Evolutionary conservation across 169 alveolate genomes (phyloP), one percentile per base, ranked within the genome.

Genomic region (Cyclospora cayetanensis): DNA sequence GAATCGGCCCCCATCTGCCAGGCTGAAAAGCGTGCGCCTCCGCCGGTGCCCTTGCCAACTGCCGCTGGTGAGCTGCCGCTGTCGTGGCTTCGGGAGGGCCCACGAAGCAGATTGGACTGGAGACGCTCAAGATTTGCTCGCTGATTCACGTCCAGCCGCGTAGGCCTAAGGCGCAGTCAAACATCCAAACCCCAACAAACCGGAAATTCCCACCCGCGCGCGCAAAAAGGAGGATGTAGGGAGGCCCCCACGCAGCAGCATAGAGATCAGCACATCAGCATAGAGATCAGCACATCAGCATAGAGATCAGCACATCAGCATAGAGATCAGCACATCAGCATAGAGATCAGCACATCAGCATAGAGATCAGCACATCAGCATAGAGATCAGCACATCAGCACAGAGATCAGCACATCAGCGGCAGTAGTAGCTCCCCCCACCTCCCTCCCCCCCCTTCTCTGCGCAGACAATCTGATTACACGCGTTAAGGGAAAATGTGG

Each of bases 1-100:
- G 94, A 52, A 37, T 95, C 96, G 0, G 96, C 96, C 31, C 95
- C 96, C 79, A 95, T 34, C 66, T 95, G 95, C 96, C 96, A 95
- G 27, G 92, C 89, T 5, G 96, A 95, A 9, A 91, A 91, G 55
- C 94, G 91, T 74, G 35, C 50, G 15, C 79, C 76, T n/a, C 80
- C 79, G 18, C 35, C 65, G 39, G 41, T 80, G 20, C 79, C 29
- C 20, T 34, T 65, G 27, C 34, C 77, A 18, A n/a, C 86, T 41
- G 66, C 86, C 22, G 66, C 68, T 22, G 66, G 39, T 11, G 66
- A 63, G 5, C 42, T 1, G 39, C 66, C 41, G 1, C 82, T 34
- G 4, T 35, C 82, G 15, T 53, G 31, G n/a, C 82, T 18, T 20
- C 35, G 42, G 25, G 65, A 12, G 53, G 72, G 34, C 5, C 90